Conservation (phyloP, 441 rosid genomes). For the Rhodomyrtus psidioides region DNA sequence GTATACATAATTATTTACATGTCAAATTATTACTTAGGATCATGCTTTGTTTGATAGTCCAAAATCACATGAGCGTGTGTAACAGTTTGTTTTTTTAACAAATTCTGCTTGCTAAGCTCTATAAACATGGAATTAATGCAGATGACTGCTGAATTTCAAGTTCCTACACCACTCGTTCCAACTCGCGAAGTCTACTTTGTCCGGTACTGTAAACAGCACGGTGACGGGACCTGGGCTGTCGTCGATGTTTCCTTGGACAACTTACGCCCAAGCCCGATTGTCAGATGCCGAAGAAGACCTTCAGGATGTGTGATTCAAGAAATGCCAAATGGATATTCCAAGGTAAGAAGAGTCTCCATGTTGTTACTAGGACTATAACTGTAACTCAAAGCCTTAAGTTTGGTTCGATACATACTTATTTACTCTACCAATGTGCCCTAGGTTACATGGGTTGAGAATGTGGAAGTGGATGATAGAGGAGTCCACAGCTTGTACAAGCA, state of each 20-base stretch:
- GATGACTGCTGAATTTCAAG: constrained; percentile 84
- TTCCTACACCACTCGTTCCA: constrained; percentile 74
- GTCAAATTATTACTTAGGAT: neutral
- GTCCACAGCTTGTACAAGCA: constrained; percentile 53
- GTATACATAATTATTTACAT: constrained; percentile 23
- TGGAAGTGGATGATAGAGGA: constrained; percentile 71
- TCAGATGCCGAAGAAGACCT: constrained; percentile 62
- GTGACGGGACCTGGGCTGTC: constrained; percentile 80
- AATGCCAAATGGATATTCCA: constrained; percentile 67
- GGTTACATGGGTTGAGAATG: constrained; percentile 95
- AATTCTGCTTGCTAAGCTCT: neutral
- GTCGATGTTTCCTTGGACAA: constrained; percentile 89
- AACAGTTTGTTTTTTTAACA: neutral
- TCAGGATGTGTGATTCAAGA: constrained; percentile 91
- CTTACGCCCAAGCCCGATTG: constrained; percentile 45
- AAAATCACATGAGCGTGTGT: neutral
- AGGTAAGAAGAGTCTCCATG: constrained; percentile 25
- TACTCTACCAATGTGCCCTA: constrained; percentile 2
- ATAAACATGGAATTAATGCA: constrained; percentile 4
- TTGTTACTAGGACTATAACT: neutral
- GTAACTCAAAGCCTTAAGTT: neutral
- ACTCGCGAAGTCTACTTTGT: constrained; percentile 62
- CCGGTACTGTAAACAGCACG: constrained; percentile 72
- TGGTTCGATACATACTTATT: neutral
- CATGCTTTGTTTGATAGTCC: neutral